These are phyloP conservation scores for Trichoderma guizhouense DNA, from an alignment of 2,329 filamentous ascomycete genomes.

Conservation along the genomic window DNA sequence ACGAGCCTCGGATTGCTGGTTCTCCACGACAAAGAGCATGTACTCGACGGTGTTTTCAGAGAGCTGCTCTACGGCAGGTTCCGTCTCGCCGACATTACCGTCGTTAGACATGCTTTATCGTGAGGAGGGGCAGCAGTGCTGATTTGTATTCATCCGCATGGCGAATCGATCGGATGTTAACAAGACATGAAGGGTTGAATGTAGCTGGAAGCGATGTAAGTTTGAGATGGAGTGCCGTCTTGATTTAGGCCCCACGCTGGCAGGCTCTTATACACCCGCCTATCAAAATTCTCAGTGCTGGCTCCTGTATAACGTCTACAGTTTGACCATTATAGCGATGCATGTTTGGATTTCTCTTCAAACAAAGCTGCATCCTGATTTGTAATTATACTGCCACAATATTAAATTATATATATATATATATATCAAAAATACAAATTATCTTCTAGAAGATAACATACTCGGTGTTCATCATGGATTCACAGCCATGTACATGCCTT, in stretches of 20 bases:
- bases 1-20: constrained; percentile 45
- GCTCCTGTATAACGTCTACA: neutral
- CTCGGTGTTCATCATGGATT: neutral
- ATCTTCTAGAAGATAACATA: neutral
- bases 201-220: neutral
- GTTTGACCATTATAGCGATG: neutral
- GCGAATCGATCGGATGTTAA: too few species aligned
- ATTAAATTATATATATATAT: neutral
- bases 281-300: neutral
- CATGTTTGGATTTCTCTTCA: neutral
- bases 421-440: neutral
- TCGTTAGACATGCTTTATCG: neutral
- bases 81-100: neutral
- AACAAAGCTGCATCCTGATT: neutral
- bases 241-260: neutral
- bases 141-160: neutral
- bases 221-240: neutral
- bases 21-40: constrained; percentile 68
- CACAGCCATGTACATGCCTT: neutral
- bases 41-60: constrained; percentile 88
- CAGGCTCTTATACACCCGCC: neutral
- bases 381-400: neutral
- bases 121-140: too few species aligned
- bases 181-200: neutral
- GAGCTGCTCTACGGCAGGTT: constrained; percentile 36